These are phyloP conservation scores for Spinellus fusiger DNA, from an alignment of 192 early-diverging fungal species.

Conservation along the genomic window DNA sequence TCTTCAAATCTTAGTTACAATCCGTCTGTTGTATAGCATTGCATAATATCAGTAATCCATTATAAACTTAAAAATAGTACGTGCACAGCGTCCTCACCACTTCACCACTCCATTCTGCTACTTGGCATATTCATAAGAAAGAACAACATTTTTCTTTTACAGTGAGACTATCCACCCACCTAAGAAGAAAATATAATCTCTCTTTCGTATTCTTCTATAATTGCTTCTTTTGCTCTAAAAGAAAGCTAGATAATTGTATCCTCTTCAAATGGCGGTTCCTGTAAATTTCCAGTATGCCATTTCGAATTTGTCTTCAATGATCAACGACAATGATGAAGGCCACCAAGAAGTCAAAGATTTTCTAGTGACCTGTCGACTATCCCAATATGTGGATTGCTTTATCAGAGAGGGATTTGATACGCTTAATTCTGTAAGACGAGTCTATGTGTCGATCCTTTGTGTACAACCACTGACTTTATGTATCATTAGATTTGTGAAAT, in stretches of 20 bases:
- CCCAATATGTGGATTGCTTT: slow-evolving; percentile 9
- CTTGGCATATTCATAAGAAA: too few species aligned
- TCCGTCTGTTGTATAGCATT: too few species aligned
- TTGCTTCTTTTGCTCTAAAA: background rate
- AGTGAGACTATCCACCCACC: too few species aligned
- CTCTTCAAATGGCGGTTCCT: background rate
- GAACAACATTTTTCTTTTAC: too few species aligned
- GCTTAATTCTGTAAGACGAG: slow-evolving; percentile 6
- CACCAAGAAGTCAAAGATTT: slow-evolving; percentile 7
- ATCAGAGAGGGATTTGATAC: slow-evolving; percentile 17
- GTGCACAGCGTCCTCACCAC: too few species aligned
- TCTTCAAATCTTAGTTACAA: too few species aligned
- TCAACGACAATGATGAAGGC: background rate
- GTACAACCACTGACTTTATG: background rate
- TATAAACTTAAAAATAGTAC: too few species aligned
- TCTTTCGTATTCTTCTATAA: background rate
- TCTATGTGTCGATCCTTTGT: background rate
- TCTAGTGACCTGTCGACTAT: background rate
- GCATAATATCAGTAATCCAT: too few species aligned
- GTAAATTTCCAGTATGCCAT: background rate
- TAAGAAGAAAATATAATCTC: background rate
- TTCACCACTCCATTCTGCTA: too few species aligned
- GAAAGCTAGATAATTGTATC: too few species aligned
- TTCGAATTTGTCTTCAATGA: background rate
- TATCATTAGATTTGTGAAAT: slow-evolving; percentile 21